phyloP scores from a whole-genome alignment of 495 filamentous ascomycete species.

The Bacidia gigantensis region DNA sequence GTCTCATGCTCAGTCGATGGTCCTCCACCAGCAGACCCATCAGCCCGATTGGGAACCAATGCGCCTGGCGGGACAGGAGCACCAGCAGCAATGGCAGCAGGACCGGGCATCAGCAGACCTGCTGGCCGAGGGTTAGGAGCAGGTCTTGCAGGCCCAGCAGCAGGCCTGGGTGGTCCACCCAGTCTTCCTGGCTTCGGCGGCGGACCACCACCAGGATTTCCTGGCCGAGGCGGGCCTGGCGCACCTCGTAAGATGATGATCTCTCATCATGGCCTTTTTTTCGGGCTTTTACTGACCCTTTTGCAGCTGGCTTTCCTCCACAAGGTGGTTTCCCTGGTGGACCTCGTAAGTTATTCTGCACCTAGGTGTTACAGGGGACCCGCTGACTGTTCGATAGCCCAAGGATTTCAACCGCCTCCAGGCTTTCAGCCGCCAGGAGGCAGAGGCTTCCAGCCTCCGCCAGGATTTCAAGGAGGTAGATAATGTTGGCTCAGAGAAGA shows the following conservation, averaged over 20 bases:
- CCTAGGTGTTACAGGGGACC: not conserved
- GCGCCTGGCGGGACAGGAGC: constrained; percentile 51
- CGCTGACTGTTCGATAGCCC: constrained; percentile 22
- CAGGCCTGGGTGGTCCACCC: constrained; percentile 74
- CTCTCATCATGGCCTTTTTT: too few species aligned
- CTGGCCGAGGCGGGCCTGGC: constrained; percentile 55
- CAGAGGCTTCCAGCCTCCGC: constrained; percentile 51
- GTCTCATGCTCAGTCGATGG: constrained; percentile 91
- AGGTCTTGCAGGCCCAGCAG: constrained; percentile 78
- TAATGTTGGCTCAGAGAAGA: not conserved
- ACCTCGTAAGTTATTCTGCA: constrained; percentile 40
- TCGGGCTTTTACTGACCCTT: constrained; percentile 8
- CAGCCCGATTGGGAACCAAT: constrained; percentile 69
- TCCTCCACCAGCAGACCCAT: constrained; percentile 88
- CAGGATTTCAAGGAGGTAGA: constrained; percentile 68
- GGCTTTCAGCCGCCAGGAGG: constrained; percentile 52
- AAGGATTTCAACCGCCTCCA: constrained; percentile 55
- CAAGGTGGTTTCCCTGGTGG: constrained; percentile 51
- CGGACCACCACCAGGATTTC: constrained; percentile 59
- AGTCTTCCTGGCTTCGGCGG: constrained; percentile 44
- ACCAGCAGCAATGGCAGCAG: constrained; percentile 54
- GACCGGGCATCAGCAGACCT: constrained; percentile 82
- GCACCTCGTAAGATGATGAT: constrained; percentile 43
- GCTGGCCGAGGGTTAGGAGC: constrained; percentile 82
- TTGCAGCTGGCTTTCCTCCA: constrained; percentile 43